These are phyloP conservation scores for Ustilago curta DNA, from an alignment of 1,284 basidiomycete species.

Conservation along the genomic window DNA sequence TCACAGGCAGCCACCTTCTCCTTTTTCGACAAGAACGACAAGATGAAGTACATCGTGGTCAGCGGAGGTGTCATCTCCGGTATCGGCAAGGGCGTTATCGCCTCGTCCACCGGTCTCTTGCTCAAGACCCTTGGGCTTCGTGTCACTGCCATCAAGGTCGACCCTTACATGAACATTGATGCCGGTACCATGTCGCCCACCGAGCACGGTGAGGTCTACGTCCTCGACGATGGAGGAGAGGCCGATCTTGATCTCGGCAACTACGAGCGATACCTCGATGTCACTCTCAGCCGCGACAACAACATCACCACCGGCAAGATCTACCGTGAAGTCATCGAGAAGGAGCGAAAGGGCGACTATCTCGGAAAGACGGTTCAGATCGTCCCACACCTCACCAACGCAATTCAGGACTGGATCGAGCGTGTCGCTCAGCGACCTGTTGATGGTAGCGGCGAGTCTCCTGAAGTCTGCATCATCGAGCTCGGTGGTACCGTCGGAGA, in stretches of 20 bases:
- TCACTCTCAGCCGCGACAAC: conserved; percentile 93
- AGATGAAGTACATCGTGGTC: conserved; percentile 71
- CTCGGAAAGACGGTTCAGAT: conserved; percentile 98
- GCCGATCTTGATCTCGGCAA: conserved; percentile 98
- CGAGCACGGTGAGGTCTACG: conserved; percentile 98
- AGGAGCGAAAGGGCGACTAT: conserved; percentile 96
- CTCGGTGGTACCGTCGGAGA: conserved; percentile 95
- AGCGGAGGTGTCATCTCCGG: conserved; percentile 71
- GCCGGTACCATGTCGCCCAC: conserved; percentile 99
- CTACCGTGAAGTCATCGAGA: conserved; percentile 95
- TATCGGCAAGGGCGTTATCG: conserved; percentile 72
- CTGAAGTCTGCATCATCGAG: conserved; percentile 98
- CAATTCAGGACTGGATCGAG: conserved; percentile 99
- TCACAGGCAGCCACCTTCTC: conserved; percentile 9
- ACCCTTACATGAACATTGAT: conserved; percentile 99
- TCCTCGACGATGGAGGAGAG: conserved; percentile 97
- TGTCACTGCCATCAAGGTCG: conserved; percentile 99
- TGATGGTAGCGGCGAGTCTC: conserved; percentile 90
- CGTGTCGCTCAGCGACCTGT: conserved; percentile 92
- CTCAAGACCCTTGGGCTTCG: conserved; percentile 95
- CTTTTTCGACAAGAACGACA: conserved; percentile 7
- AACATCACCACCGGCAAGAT: conserved; percentile 99
- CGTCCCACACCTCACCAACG: conserved; percentile 95
- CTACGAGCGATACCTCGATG: conserved; percentile 96
- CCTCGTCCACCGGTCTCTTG: conserved; percentile 94